phyloP scores from a whole-genome alignment of 805 yeast species.

The Diddensiella transvaalensis region DNA sequence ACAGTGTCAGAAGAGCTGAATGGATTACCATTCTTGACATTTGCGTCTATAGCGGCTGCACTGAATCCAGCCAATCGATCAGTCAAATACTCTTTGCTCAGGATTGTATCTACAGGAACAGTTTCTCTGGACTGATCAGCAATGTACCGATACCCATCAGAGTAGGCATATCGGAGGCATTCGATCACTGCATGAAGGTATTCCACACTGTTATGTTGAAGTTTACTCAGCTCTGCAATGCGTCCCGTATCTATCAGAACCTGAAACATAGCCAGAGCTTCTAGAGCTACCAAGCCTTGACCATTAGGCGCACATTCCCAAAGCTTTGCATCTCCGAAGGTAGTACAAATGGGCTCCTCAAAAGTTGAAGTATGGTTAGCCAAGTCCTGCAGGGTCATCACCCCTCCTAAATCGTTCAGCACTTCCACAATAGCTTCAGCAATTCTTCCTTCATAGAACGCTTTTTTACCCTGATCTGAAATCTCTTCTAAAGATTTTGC shows the following conservation, averaged over 20 bases:
- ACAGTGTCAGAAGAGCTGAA: constrained; percentile 63
- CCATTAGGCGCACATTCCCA: constrained; percentile 87
- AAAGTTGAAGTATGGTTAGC: constrained; percentile 53
- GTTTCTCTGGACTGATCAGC: constrained; percentile 46
- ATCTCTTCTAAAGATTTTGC: constrained; percentile 51
- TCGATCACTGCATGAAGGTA: constrained; percentile 66
- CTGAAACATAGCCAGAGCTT: constrained; percentile 61
- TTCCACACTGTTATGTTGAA: constrained; percentile 59
- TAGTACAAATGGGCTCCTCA: constrained; percentile 60
- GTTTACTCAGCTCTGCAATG: constrained; percentile 35
- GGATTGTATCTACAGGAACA: constrained; percentile 39
- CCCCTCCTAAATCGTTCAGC: constrained; percentile 52
- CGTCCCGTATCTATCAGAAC: constrained; percentile 45
- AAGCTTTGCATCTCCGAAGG: constrained; percentile 43
- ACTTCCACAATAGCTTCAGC: constrained; percentile 60
- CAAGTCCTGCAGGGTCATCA: constrained; percentile 53
- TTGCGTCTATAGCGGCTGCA: constrained; percentile 37
- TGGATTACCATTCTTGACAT: constrained; percentile 48
- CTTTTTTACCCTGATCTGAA: constrained; percentile 55
- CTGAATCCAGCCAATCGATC: constrained; percentile 46
- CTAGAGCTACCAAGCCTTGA: constrained; percentile 69
- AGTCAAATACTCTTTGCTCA: constrained; percentile 47
- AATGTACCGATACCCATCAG: constrained; percentile 69
- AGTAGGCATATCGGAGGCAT: constrained; percentile 61
- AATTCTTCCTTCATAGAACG: constrained; percentile 62